phyloP scores from a whole-genome alignment of 176 grass and related monocot genomes.

The Carex kokanica region DNA sequence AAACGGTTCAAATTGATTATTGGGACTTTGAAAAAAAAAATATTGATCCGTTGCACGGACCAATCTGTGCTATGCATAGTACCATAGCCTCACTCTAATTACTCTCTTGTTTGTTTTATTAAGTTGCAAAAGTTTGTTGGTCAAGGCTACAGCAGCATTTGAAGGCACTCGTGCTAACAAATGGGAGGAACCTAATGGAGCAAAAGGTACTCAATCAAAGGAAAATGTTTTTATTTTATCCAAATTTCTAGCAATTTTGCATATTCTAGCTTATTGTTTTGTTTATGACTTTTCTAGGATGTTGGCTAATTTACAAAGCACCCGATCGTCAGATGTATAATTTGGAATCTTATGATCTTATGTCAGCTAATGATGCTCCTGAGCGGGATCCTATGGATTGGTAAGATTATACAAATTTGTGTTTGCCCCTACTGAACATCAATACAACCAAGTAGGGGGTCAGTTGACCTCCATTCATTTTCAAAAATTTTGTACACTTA shows the following conservation, averaged over 20 bases:
- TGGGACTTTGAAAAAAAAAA: no score
- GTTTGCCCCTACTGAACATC: background rate
- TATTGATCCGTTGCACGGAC: no score
- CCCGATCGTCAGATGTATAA: conserved; percentile 46
- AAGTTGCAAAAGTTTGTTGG: conserved; percentile 12
- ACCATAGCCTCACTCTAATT: background rate
- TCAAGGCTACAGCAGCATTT: conserved; percentile 79
- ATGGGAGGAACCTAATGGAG: conserved; percentile 98
- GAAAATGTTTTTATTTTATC: background rate
- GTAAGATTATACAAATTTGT: conserved; percentile 39
- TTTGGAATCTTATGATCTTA: conserved; percentile 80
- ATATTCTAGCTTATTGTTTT: conserved; percentile 27
- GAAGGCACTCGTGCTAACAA: conserved; percentile 67
- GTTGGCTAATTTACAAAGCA: conserved; percentile 83
- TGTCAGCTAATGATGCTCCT: conserved; percentile 91
- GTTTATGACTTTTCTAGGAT: conserved; percentile 48
- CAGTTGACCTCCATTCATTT: no score
- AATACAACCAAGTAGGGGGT: background rate
- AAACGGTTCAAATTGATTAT: no score
- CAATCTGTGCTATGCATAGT: no score
- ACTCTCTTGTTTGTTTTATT: background rate
- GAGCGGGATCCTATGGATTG: conserved; percentile 93
- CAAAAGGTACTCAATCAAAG: conserved; percentile 52
- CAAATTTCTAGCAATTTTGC: background rate
- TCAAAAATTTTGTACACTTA: no score